Conservation (phyloP, 176 grass and related monocot genomes). For the Phoenix dactylifera region DNA sequence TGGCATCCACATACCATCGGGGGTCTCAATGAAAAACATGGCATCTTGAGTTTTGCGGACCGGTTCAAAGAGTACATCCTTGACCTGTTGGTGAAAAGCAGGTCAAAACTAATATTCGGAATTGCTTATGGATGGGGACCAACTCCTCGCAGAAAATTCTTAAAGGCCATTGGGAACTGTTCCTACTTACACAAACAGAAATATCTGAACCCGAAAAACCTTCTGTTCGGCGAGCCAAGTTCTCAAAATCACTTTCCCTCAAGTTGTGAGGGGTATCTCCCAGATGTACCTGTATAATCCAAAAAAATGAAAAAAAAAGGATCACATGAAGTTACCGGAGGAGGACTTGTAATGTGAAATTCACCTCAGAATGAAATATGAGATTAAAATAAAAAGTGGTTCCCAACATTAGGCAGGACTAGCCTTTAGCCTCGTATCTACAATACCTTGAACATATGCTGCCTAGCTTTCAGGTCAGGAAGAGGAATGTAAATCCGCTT, state of each 20-base stretch:
- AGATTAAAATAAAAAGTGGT: no score
- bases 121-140: no score
- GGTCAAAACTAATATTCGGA: no score
- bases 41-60: slow-evolving; percentile 95
- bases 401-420: no score
- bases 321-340: no score
- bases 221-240: slow-evolving; percentile 62
- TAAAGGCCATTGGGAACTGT: no score
- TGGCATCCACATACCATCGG: slow-evolving; percentile 73
- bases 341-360: no score
- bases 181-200: slow-evolving; percentile 76
- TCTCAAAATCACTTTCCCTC: slow-evolving; percentile 82
- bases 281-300: slow-evolving; percentile 63
- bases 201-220: slow-evolving; percentile 96
- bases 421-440: background rate
- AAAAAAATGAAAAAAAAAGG: background rate
- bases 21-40: slow-evolving; percentile 67
- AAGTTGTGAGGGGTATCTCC: slow-evolving; percentile 87
- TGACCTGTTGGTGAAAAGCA: slow-evolving; percentile 45
- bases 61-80: slow-evolving; percentile 91
- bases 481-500: slow-evolving; percentile 98
- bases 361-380: no score
- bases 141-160: no score
- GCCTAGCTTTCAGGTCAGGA: slow-evolving; percentile 87
- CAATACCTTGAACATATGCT: slow-evolving; percentile 98